Base-by-base conservation (phyloP, 805 yeast genomes). In the Scheffersomyces stipitis region DNA sequence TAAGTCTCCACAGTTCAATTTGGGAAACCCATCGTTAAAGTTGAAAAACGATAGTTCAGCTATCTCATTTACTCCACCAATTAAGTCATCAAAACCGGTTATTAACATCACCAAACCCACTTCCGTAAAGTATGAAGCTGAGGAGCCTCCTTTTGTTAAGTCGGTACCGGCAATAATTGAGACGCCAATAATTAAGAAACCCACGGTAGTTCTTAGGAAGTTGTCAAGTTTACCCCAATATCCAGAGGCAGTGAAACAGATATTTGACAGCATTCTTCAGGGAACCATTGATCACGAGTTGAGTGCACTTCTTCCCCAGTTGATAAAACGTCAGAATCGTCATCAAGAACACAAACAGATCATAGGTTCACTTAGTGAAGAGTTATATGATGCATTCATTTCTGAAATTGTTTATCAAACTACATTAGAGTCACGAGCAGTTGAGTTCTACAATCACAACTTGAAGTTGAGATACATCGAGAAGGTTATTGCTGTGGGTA, bases 301-400 rank as follows among this genome's bases (percentile, higher is more conserved):
- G 13, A 5, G 28, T 1, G 35, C 39, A 10, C 33, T 61, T 15
- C 28, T 68, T 3, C 58, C 59, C 3, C 58, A 54, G 16, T 32
- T 64, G 3, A 43, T 64, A 4, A 42, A 48, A 3, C 35, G 34
- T 5, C 52, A 53, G 18, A 53, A 61, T 22, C 34, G 48, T 9
- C 34, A 38, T 34, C 45, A 42, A 30, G 63, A 54, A 40, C 42
- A 57, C 16, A 38, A 24, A 13, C 20, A 40, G 6, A 35, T 68
- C 1, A 54, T 79, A 2, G 53, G 66, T 0, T 40, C 58, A 0
- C 58, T 82, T n/a, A 52, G 81, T 1, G 49, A 56, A 1, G 85
- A 80, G 28, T 53, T 86, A 1, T 83, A 65, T 43, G 51, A 57
- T 13, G 86, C 90, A 0, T 81, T 85, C 47, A 50, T 86, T 28